Conservation (phyloP, 805 yeast species). For the Cyberlindnera mycetangii region DNA sequence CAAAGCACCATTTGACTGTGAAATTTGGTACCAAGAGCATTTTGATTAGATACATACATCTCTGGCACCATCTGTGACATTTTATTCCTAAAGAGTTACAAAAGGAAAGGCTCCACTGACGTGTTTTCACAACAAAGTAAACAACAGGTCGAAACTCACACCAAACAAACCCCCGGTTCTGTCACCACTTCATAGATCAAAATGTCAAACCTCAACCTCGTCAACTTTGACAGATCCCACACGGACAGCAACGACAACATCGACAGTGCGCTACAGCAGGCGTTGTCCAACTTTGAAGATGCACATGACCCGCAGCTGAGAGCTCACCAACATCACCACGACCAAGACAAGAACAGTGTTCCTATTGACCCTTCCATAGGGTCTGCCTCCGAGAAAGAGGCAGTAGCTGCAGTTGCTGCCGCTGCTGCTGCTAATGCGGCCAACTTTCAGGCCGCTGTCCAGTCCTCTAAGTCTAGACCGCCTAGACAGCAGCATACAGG, state of each 20-base stretch:
- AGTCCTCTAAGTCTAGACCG: conserved; percentile 14
- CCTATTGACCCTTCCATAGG: conserved; percentile 28
- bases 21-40: too few species aligned
- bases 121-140: not conserved
- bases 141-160: conserved; percentile 6
- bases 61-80: not conserved
- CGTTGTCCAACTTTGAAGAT: conserved; percentile 8
- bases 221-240: conserved; percentile 12
- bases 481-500: conserved; percentile 1
- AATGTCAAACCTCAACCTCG: conserved; percentile 15
- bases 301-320: conserved; percentile 7
- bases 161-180: conserved; percentile 2
- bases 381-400: conserved; percentile 14
- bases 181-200: not conserved
- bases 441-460: conserved; percentile 24
- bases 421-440: conserved; percentile 18
- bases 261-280: conserved; percentile 16
- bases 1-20: not conserved
- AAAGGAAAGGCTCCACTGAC: not conserved
- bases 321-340: not conserved
- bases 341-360: conserved; percentile 11
- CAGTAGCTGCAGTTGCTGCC: conserved; percentile 13
- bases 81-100: not conserved
- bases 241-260: conserved; percentile 12
- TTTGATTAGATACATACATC: too few species aligned